Evolutionary conservation across 2,329 filamentous ascomycete species (phyloP), one percentile per base, ranked within the genome.

Genomic region (Rutstroemia sydowiana): DNA sequence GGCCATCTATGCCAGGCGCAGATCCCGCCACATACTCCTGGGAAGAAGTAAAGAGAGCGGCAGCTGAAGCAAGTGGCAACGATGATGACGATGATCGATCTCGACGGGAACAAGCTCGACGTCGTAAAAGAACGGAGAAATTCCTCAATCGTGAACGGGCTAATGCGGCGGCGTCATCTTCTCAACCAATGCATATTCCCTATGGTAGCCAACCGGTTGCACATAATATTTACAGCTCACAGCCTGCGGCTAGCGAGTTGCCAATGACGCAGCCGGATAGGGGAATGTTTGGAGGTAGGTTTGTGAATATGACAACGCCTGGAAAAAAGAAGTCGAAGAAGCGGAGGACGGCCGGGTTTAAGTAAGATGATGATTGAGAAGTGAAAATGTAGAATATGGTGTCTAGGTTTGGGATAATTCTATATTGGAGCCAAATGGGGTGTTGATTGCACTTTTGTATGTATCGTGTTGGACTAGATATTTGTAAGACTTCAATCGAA

Each of bases 211-310:
- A 66, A 32, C 65, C 62, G 18, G 23, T 51, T 30, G 30, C 31
- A 21, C 47, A 52, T 16, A 48, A 55, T 26, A 51, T 37, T 16
- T 60, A 60, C 37, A 65, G 63, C 44, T 66, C 64, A 26, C 65
- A 66, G 41, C 44, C 55, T n/a, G n/a, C n/a, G 3, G 51, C 58
- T 13, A 58, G 55, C 45, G 61, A 66, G 10, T 4, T 67, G 1
- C 59, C 65, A 11, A 67, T 66, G 64, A 67, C 74, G n/a, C 75
- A 78, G 61, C 74, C 75, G 11, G 66, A 74, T 20, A 56, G 70
- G n/a, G 75, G 75, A 2, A 57, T 64, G 4, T 75, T 75, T 69
- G 75, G 75, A 23, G 69, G 69, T 56, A 66, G 74, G 50, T 42
- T 60, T 32, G 45, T 45, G 10, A 51, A 59, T 45, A 69, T 67